Evolutionary conservation across 2,329 filamentous ascomycete genomes (phyloP), one percentile per base, ranked within the genome.

Genomic region (Diplodia intermedia): DNA sequence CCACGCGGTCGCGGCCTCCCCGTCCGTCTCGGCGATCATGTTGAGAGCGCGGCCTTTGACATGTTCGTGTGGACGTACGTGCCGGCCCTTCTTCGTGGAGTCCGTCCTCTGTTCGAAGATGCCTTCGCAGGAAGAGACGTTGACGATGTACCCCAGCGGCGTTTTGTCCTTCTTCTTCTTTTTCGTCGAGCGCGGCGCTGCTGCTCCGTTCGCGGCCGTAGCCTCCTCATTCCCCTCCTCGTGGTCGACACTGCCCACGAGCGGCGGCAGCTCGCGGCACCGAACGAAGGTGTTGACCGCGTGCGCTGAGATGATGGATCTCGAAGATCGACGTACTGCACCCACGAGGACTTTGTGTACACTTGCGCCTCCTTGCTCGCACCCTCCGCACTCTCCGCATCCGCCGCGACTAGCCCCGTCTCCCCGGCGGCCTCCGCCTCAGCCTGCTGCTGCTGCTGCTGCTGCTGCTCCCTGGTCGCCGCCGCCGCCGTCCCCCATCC

Each of bases 21-120:
- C n/a, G n/a, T n/a, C 78, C 0, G 78, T 80, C 69, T 80, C 77
- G 0, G 79, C 81, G 54, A 80, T 77, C 78, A 81, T 81, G 70
- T 80, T 80, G 15, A 81, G 74, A 81, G 74, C 1, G 76, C 78
- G 7, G 79, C 79, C 60, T 81, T 81, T 23, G 77, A 77, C 78
- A 81, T 81, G 70, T 80, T 80, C 14, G 61, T 53, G 50, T 65
- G 61, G 49, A 65, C 31, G 31, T 54, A 65, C 31, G 31, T 54
- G 61, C 4, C 26, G 23, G 4, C 38, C 38, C 12, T 9, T 31
- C 20, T 52, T 36, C 26, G 31, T 3, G 1, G 47, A 18, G 11
- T 55, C 54, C 5, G 70, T 50, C 1, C 40, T 47, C 29, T 65
- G 40, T 68, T 80, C 78, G 36, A 78, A 75, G 20, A 79, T 71